Evolutionary conservation across 805 yeast species (phyloP), one percentile per base, ranked within the genome.

Genomic region (Nakazawaea laoshanensis): DNA sequence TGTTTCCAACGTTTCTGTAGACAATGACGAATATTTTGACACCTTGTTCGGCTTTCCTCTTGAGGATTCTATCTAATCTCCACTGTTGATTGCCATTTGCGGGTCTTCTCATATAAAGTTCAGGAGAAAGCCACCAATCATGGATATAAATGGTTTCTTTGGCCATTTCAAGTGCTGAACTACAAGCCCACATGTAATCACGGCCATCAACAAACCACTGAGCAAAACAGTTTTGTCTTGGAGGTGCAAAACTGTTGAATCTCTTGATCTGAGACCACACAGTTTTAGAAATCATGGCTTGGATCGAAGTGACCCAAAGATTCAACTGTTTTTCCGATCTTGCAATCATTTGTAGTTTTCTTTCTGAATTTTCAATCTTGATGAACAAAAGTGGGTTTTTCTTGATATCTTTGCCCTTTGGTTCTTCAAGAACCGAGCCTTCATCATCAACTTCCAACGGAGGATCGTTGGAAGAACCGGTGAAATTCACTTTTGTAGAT

Each of bases 121-220:
- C 98, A 0, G 99, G 99, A 4, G 89, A 73, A 17, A 92, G 63
- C 98, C 98, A 92, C 99, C 99, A 92, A 49, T 89, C 99, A 49
- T 92, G 96, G 31, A 92, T 86, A 52, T 78, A 92, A 21, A 92
- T 80, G 1, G 82, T 89, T 61, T 92, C 97, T 43, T 77, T 77
- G 0, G 98, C 97, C 83, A 84, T 79, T 44, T 82, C 86, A 35
- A 92, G 62, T 0, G 97, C 98, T 8, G 87, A 77, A 19, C 95
- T 82, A 3, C 87, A 77, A 2, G 96, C 94, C 96, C 97, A 92
- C 61, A 86, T 81, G 53, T 92, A 84, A 55, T 92, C 99, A 48
- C 99, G 67, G 16, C 53, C 61, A 57, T 92, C 99, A 4, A 92
- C 97, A 60, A 92, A 78, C 92, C 95, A 89, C 52, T 92, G 96